phyloP scores from a whole-genome alignment of 2,329 filamentous ascomycete genomes.

The Exophiala oligosperma region DNA sequence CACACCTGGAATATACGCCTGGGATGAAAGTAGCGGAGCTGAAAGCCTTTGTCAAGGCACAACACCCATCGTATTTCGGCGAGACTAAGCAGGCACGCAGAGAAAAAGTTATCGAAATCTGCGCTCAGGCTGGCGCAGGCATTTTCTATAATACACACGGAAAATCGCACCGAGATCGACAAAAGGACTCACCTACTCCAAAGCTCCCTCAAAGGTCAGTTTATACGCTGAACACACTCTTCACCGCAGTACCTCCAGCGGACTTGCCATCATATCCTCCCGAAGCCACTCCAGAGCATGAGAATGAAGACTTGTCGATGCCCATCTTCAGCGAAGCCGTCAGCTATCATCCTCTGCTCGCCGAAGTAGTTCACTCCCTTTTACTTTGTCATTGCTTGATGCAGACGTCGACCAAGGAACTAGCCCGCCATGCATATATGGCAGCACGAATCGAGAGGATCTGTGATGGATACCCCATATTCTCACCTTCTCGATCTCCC shows the following conservation, averaged over 20 bases:
- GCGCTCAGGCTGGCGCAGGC: slow-evolving; percentile 14
- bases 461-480: slow-evolving; percentile 77
- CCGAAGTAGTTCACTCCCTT: slow-evolving; percentile 74
- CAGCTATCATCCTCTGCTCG: slow-evolving; percentile 78
- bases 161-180: slow-evolving; percentile 3
- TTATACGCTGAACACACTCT: slow-evolving; percentile 64
- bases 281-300: slow-evolving; percentile 24
- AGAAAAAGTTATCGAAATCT: slow-evolving; percentile 26
- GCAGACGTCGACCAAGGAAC: slow-evolving; percentile 75
- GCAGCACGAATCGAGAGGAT: slow-evolving; percentile 72
- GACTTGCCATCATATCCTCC: slow-evolving; percentile 68
- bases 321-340: slow-evolving; percentile 60
- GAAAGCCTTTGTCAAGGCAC: slow-evolving; percentile 55
- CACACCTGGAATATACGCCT: slow-evolving; percentile 76
- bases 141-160: slow-evolving; percentile 19
- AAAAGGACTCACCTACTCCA: slow-evolving; percentile 1
- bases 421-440: slow-evolving; percentile 78
- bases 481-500: slow-evolving; percentile 69
- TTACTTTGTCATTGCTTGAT: slow-evolving; percentile 77
- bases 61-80: slow-evolving; percentile 57
- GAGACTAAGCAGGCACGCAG: slow-evolving; percentile 37
- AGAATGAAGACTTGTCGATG: slow-evolving; percentile 34
- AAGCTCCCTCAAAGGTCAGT: slow-evolving; percentile 39
- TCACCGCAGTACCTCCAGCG: slow-evolving; percentile 65
- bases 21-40: slow-evolving; percentile 60